Evolutionary conservation across 345 rosid genomes (phyloP), one percentile per base, ranked within the genome.

Genomic region (Geranium rotundifolium): DNA sequence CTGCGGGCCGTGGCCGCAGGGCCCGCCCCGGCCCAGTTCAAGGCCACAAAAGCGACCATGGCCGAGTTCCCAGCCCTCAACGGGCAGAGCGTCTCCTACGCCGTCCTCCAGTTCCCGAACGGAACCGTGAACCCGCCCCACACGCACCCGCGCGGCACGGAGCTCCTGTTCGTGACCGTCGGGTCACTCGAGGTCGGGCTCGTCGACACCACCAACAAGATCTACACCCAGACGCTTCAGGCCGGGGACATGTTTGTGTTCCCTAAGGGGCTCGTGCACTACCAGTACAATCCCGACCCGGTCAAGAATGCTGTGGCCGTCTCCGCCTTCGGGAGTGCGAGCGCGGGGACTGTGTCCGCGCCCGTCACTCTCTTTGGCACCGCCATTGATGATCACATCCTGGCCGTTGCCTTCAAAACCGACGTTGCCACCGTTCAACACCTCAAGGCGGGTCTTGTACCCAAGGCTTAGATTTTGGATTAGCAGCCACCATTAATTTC

Each of bases 171-270:
- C 54, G 60, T 73, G 1, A 2, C 41, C 1, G 14, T 64, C 0
- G 81, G 84, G 0, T 12, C 37, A 17, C 78, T 80, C 3, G n/a
- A 75, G 13, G 84, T 80, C 0, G 84, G 81, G 2, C 73, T 80
- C 17, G 73, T 80, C 0, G 81, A 77, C 70, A 72, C 81, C 4
- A 64, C 74, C 13, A 72, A 77, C 70, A 77, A 67, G 68, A 77
- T 80, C 46, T 75, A 39, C 37, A 68, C 65, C 7, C 77, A 77
- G 46, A 75, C 67, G 1, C 60, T 80, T 1, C 75, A 77, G 18
- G 27, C 30, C 0, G 79, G 69, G 0, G 82, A 75, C 64, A 37
- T 72, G 60, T 78, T 78, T 17, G 58, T 75, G 15, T 79, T 79
- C 59, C 82, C 77, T 0, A 78, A 75, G 59, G 82, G 79, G 63